phyloP scores from a whole-genome alignment of 2,329 filamentous ascomycete species.

The Penicillium rolfsii region DNA sequence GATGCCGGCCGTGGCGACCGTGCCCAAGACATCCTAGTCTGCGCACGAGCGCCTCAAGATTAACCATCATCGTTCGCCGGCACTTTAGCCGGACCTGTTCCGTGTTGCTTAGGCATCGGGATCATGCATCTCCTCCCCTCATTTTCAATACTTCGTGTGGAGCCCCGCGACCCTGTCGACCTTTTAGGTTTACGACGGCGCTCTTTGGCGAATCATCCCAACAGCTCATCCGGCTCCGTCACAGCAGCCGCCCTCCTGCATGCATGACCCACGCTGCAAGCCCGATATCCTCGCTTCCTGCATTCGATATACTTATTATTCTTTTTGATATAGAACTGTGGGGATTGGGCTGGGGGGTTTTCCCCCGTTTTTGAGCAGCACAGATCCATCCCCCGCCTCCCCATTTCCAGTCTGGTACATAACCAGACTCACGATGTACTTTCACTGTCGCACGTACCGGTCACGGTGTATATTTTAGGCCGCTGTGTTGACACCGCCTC shows the following conservation, averaged over 20 bases:
- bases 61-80: conserved; percentile 3
- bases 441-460: conserved; percentile 19
- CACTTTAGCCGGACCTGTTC: background rate
- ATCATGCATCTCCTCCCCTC: background rate
- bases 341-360: background rate
- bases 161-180: conserved; percentile 2
- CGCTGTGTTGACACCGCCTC: background rate
- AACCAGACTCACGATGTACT: conserved; percentile 7
- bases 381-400: background rate
- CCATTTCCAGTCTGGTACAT: background rate
- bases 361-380: background rate
- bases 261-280: background rate
- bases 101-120: background rate
- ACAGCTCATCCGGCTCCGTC: conserved; percentile 1
- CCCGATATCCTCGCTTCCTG: conserved; percentile 4
- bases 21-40: conserved; percentile 16
- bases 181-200: background rate
- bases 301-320: conserved; percentile 15
- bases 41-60: conserved; percentile 8
- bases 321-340: conserved; percentile 11
- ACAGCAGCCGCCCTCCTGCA: conserved; percentile 1
- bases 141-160: background rate
- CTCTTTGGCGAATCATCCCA: background rate
- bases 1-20: conserved; percentile 15
- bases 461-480: conserved; percentile 22